Percentiles rank a stretch among this genome's conserved stretches.
These are phyloP conservation scores for Nitzschia sp. DNA, from an alignment of 108 stramenopile genomes.

Conservation along the genomic window DNA sequence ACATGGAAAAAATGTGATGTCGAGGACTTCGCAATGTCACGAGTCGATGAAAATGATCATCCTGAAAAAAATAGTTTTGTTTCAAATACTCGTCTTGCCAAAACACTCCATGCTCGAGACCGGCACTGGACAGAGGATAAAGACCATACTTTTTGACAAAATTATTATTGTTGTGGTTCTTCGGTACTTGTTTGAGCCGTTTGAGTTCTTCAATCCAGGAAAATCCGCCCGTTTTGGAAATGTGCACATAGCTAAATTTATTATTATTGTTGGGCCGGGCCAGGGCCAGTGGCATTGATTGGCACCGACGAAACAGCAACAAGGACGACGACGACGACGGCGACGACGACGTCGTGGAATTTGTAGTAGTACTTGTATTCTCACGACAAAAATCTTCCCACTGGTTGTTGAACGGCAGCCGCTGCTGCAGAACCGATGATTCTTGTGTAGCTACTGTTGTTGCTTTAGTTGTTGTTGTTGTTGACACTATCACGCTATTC, in stretches of 20 bases:
- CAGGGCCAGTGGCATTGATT: neutral
- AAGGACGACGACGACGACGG: too few relatives aligned
- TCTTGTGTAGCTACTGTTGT: too few relatives aligned
- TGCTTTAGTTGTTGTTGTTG: too few relatives aligned
- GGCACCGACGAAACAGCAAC: too few relatives aligned
- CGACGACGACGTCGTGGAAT: too few relatives aligned
- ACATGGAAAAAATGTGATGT: slow-evolving; percentile 24
- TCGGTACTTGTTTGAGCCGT: slow-evolving; percentile 5
- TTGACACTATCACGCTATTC: too few relatives aligned
- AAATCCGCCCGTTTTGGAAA: neutral
- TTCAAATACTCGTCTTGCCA: neutral
- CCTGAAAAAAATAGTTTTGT: neutral
- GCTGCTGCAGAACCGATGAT: too few relatives aligned
- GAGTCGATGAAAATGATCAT: slow-evolving; percentile 7
- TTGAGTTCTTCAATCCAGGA: slow-evolving; percentile 15
- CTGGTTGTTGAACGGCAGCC: too few relatives aligned
- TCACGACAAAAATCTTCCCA: too few relatives aligned
- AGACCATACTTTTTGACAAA: neutral
- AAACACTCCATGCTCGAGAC: neutral
- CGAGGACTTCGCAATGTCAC: slow-evolving; percentile 8
- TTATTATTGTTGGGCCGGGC: too few relatives aligned
- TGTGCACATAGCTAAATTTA: slow-evolving; percentile 12
- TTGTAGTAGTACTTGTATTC: too few relatives aligned
- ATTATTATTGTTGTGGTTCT: neutral
- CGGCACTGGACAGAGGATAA: slow-evolving; percentile 2